These are phyloP conservation scores for Penicillium steckii DNA, from an alignment of 495 filamentous ascomycete genomes.

Conservation along the genomic window DNA sequence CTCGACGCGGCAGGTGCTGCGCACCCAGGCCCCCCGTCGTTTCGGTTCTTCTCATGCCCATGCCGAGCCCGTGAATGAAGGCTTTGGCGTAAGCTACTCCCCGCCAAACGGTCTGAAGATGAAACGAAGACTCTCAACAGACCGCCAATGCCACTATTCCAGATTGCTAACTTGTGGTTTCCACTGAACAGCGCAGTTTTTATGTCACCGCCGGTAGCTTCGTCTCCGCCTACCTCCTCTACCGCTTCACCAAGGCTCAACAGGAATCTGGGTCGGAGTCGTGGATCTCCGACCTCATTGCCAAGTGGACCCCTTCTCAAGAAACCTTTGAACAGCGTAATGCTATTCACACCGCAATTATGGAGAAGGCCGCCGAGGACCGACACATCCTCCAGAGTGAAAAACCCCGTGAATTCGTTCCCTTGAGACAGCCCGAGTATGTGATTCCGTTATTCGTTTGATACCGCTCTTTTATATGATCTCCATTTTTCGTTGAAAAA, in stretches of 20 bases:
- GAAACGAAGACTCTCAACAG: slow-evolving; percentile 6
- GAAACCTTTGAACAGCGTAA: slow-evolving; percentile 59
- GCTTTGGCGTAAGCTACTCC: slow-evolving; percentile 58
- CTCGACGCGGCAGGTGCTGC: slow-evolving; percentile 43
- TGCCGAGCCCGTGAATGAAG: slow-evolving; percentile 58
- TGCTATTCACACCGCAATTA: slow-evolving; percentile 57
- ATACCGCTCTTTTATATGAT: no score
- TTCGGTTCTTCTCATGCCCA: slow-evolving; percentile 46
- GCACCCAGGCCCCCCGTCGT: slow-evolving; percentile 43
- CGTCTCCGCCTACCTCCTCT: slow-evolving; percentile 57
- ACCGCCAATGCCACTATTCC: slow-evolving; percentile 8
- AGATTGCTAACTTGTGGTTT: slow-evolving; percentile 12
- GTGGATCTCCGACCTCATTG: slow-evolving; percentile 57
- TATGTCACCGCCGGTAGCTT: slow-evolving; percentile 61
- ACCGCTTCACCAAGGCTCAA: slow-evolving; percentile 44
- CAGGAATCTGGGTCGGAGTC: slow-evolving; percentile 50
- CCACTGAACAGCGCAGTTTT: slow-evolving; percentile 56
- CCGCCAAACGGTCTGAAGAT: slow-evolving; percentile 14
- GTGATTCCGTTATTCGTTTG: slow-evolving; percentile 30
- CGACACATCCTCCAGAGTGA: slow-evolving; percentile 63
- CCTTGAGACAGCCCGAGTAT: slow-evolving; percentile 69
- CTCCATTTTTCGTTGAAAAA: no score
- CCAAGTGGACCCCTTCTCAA: slow-evolving; percentile 46
- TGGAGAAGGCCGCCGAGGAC: slow-evolving; percentile 71
- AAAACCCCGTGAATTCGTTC: slow-evolving; percentile 40